These are phyloP conservation scores for Solanum chilense DNA, from an alignment of 257 asterid genomes.

Conservation along the genomic window DNA sequence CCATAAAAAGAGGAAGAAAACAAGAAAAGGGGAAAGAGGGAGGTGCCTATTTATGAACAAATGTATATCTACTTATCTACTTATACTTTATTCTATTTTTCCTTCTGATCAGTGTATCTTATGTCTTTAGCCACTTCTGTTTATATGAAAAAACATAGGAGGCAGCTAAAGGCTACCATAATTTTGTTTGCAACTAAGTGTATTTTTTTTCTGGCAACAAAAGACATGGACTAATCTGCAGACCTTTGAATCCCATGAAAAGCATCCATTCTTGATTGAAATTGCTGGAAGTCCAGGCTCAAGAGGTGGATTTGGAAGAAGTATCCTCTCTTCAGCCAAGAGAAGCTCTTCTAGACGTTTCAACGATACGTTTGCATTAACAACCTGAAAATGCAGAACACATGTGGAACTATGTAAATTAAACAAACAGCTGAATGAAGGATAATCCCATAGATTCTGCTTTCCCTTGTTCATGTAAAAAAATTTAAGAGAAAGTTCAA, in stretches of 20 bases:
- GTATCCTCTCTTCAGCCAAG: conserved; percentile 68
- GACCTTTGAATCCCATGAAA: conserved; percentile 97
- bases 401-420: background rate
- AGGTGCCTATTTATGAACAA: background rate
- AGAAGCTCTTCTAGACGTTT: conserved; percentile 90
- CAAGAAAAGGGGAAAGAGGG: background rate
- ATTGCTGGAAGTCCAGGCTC: conserved; percentile 80
- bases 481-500: background rate
- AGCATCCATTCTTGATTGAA: conserved; percentile 79
- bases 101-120: background rate
- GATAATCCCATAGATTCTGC: background rate
- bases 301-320: conserved; percentile 75
- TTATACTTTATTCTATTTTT: background rate
- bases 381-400: conserved; percentile 45
- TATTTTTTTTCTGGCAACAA: background rate
- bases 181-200: background rate
- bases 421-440: background rate
- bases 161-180: background rate
- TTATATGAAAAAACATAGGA: background rate
- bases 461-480: background rate
- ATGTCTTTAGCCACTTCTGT: background rate
- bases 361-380: conserved; percentile 85
- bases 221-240: background rate
- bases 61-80: background rate
- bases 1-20: background rate